phyloP scores from a whole-genome alignment of 2,329 filamentous ascomycete genomes.

The Capronia epimyces region DNA sequence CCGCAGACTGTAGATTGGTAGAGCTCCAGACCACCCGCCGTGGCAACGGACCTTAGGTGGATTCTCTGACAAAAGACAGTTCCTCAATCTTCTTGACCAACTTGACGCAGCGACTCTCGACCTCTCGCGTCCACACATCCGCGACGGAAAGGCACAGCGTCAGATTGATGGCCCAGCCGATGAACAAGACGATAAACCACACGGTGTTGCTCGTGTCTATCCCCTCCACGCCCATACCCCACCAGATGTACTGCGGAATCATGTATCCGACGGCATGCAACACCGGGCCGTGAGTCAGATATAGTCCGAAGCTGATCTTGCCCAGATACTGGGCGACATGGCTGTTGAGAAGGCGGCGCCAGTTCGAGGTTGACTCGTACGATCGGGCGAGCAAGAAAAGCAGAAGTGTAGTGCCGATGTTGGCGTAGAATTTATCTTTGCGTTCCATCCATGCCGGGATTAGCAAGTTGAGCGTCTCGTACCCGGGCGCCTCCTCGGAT shows the following conservation, averaged over 20 bases:
- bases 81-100: neutral
- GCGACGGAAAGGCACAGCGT: conserved; percentile 2
- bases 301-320: conserved; percentile 57
- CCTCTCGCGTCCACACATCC: conserved; percentile 5
- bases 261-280: conserved; percentile 32
- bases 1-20: no score
- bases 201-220: neutral
- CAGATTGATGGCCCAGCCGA: conserved; percentile 1
- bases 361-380: neutral
- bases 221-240: neutral
- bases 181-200: neutral
- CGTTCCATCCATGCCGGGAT: neutral
- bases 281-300: conserved; percentile 60
- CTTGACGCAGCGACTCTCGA: neutral
- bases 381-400: neutral
- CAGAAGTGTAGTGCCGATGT: conserved; percentile 2
- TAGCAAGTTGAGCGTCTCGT: neutral
- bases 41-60: no score
- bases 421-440: conserved; percentile 5
- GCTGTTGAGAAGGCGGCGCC: conserved; percentile 48
- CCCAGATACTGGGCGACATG: conserved; percentile 58
- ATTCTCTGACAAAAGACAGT: neutral
- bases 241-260: conserved; percentile 5
- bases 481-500: neutral
- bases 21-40: no score